These are phyloP conservation scores for Reticulascus tulasneorum DNA, from an alignment of 2,329 filamentous ascomycete genomes.

Conservation along the genomic window DNA sequence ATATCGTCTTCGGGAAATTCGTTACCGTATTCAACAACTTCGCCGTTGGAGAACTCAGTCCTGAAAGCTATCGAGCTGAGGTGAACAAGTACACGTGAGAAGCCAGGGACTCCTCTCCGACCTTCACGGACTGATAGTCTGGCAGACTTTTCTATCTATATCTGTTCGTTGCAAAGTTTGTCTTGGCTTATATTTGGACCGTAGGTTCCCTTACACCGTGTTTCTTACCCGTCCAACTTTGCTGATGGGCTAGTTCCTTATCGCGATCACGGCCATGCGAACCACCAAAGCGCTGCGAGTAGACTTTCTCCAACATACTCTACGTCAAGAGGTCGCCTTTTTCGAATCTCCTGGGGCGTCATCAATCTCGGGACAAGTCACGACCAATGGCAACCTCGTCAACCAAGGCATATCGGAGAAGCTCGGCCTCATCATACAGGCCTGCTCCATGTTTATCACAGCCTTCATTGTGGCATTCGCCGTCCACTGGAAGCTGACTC, in stretches of 20 bases:
- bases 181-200: slow-evolving; percentile 51
- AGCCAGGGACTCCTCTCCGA: slow-evolving; percentile 2
- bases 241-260: slow-evolving; percentile 29
- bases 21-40: slow-evolving; percentile 56
- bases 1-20: slow-evolving; percentile 52
- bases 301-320: neutral
- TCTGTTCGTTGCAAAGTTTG: slow-evolving; percentile 52
- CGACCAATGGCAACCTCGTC: slow-evolving; percentile 43
- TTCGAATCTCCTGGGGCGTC: slow-evolving; percentile 44
- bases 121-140: neutral
- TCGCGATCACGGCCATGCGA: slow-evolving; percentile 33
- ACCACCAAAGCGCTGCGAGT: slow-evolving; percentile 22
- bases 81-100: slow-evolving; percentile 42
- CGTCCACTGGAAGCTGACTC: slow-evolving; percentile 37
- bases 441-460: slow-evolving; percentile 32
- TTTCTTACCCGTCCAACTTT: neutral
- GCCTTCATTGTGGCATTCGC: slow-evolving; percentile 36
- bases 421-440: slow-evolving; percentile 37
- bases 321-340: slow-evolving; percentile 49
- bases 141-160: slow-evolving; percentile 54
- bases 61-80: slow-evolving; percentile 43
- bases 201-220: slow-evolving; percentile 30
- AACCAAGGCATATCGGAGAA: slow-evolving; percentile 42
- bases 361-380: slow-evolving; percentile 42
- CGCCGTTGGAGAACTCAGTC: slow-evolving; percentile 37